phyloP scores from a whole-genome alignment of 2,329 filamentous ascomycete genomes.

The Stachybotrys echinatus region DNA sequence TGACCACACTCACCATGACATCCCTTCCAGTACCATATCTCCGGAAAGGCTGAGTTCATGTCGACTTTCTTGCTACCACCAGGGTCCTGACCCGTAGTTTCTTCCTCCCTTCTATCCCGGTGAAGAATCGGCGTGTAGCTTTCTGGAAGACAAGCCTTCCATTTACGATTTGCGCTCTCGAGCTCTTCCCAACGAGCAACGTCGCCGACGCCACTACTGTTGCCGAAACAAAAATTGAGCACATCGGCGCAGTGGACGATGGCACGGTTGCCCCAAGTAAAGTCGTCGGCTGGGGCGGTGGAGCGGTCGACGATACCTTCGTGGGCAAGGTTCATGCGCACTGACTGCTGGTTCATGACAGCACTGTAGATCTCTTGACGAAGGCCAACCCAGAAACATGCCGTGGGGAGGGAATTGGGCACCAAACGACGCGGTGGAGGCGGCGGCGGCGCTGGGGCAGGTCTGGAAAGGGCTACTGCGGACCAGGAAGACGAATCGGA shows the following conservation, averaged over 20 bases:
- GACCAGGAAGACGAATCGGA: not conserved
- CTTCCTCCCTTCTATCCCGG: not conserved
- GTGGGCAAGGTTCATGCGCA: slow-evolving; percentile 44
- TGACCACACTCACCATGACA: not conserved
- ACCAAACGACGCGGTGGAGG: slow-evolving; percentile 17
- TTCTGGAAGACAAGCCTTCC: slow-evolving; percentile 44
- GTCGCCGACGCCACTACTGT: slow-evolving; percentile 19
- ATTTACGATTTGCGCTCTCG: slow-evolving; percentile 29
- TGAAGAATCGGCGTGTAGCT: not conserved
- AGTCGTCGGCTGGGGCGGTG: slow-evolving; percentile 41
- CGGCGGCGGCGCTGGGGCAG: slow-evolving; percentile 20
- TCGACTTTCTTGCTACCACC: not conserved
- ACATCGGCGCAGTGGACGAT: slow-evolving; percentile 60
- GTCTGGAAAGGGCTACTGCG: not conserved
- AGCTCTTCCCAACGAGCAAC: not conserved
- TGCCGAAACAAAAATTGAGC: slow-evolving; percentile 56
- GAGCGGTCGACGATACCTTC: slow-evolving; percentile 44
- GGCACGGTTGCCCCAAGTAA: slow-evolving; percentile 55
- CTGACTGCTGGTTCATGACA: slow-evolving; percentile 38
- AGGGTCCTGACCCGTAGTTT: not conserved
- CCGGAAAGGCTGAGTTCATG: not conserved
- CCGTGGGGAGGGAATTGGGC: slow-evolving; percentile 37
- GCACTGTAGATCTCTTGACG: slow-evolving; percentile 56
- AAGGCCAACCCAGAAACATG: slow-evolving; percentile 52
- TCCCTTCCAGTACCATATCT: not conserved